Percentiles rank a stretch among this genome's conserved stretches.
phyloP scores from a whole-genome alignment of 2,329 filamentous ascomycete genomes.

The Fusarium solani-melongenae region DNA sequence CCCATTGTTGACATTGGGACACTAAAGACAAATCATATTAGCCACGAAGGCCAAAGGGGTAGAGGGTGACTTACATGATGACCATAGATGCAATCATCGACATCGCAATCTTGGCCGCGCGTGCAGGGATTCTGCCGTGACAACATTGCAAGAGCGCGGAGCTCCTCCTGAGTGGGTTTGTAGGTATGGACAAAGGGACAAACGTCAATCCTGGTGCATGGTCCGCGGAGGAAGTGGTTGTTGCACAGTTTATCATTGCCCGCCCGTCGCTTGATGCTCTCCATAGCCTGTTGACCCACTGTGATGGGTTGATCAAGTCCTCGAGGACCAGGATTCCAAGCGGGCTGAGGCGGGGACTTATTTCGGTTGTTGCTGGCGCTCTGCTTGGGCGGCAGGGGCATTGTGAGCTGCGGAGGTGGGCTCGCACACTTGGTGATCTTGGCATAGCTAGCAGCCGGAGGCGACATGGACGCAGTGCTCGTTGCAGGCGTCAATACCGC shows the following conservation, averaged over 20 bases:
- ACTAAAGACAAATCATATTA: slow-evolving; percentile 50
- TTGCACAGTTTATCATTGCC: slow-evolving; percentile 70
- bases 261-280: slow-evolving; percentile 66
- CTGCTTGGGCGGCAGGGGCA: slow-evolving; percentile 52
- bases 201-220: slow-evolving; percentile 64
- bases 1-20: slow-evolving; percentile 63
- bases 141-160: slow-evolving; percentile 65
- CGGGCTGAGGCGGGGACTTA: slow-evolving; percentile 39
- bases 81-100: slow-evolving; percentile 70
- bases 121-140: slow-evolving; percentile 69
- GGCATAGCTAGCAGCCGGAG: slow-evolving; percentile 45
- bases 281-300: slow-evolving; percentile 60
- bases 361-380: slow-evolving; percentile 36
- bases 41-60: neutral
- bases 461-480: slow-evolving; percentile 39
- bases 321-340: slow-evolving; percentile 65
- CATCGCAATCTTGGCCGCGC: slow-evolving; percentile 67
- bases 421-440: slow-evolving; percentile 54
- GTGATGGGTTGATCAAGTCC: slow-evolving; percentile 65
- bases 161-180: slow-evolving; percentile 63
- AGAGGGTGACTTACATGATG: slow-evolving; percentile 62
- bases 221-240: slow-evolving; percentile 69
- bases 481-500: slow-evolving; percentile 39
- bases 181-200: slow-evolving; percentile 70
- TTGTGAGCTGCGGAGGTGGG: slow-evolving; percentile 52